phyloP scores from a whole-genome alignment of 148 eudicot genomes.

The Rhododendron molle region DNA sequence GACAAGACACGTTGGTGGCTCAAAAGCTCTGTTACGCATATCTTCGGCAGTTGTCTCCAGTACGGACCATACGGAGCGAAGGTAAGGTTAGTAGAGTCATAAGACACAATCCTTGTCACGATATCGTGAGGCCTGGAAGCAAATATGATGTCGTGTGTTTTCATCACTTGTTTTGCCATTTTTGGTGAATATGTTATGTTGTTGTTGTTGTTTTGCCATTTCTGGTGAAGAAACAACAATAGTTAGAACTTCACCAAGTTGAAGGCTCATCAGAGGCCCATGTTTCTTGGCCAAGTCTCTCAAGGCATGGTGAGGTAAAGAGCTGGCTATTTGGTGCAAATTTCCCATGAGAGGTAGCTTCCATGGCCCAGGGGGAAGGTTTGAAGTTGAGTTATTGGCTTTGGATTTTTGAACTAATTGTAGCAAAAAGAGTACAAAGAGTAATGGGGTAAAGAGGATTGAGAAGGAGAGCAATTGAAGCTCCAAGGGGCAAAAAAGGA shows the following conservation, averaged over 20 bases:
- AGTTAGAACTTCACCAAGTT: conserved; percentile 19
- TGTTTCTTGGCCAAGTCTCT: conserved; percentile 17
- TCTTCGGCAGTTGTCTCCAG: conserved; percentile 8
- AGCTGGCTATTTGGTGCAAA: conserved; percentile 24
- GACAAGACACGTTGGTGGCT: conserved; percentile 12
- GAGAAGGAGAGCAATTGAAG: background rate
- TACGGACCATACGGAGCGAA: background rate
- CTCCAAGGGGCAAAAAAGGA: background rate
- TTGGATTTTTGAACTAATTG: background rate
- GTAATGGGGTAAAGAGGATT: background rate
- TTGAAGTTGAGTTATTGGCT: background rate
- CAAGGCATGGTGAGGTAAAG: conserved; percentile 22
- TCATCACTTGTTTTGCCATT: conserved; percentile 26
- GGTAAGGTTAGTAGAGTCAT: background rate
- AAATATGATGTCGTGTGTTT: conserved; percentile 24
- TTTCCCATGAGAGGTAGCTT: conserved; percentile 4
- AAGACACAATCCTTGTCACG: background rate
- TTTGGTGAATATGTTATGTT: no score
- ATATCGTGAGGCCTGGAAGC: conserved; percentile 5
- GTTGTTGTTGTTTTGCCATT: conserved; percentile 19
- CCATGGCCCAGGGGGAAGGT: conserved; percentile 7
- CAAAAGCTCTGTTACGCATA: conserved; percentile 27
- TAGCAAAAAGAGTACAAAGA: background rate
- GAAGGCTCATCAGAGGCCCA: conserved; percentile 26
- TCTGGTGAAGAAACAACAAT: conserved; percentile 18